These are phyloP conservation scores for Naganishia sp. DNA, from an alignment of 1,284 basidiomycete species.

Conservation along the genomic window DNA sequence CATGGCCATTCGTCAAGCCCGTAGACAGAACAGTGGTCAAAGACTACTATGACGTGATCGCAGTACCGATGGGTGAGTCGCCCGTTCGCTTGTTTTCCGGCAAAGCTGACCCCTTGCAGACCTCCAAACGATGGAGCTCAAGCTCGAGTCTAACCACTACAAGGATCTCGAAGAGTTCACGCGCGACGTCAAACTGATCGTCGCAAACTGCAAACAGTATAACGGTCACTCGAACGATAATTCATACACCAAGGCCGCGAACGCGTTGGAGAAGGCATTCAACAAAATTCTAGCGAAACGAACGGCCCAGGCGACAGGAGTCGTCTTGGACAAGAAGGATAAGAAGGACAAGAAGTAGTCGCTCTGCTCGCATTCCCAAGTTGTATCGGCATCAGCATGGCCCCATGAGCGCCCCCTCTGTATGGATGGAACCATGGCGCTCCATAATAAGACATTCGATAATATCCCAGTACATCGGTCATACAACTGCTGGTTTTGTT, in stretches of 20 bases:
- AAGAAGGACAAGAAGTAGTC: slow-evolving; percentile 25
- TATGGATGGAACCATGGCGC: too few relatives aligned
- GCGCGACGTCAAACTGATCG: slow-evolving; percentile 78
- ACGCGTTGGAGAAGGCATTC: slow-evolving; percentile 67
- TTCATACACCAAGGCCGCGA: slow-evolving; percentile 83
- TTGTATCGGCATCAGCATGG: too few relatives aligned
- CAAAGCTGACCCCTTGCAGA: slow-evolving; percentile 59
- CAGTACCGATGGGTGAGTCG: slow-evolving; percentile 84
- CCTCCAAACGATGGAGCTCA: slow-evolving; percentile 87
- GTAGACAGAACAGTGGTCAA: slow-evolving; percentile 80
- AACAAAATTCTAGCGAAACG: slow-evolving; percentile 55
- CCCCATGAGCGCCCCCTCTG: too few relatives aligned
- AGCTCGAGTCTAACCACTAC: slow-evolving; percentile 78
- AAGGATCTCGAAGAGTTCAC: slow-evolving; percentile 73
- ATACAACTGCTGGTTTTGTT: too few relatives aligned
- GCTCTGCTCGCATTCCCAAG: too few relatives aligned
- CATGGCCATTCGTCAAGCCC: slow-evolving; percentile 68
- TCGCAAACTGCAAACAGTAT: slow-evolving; percentile 88
- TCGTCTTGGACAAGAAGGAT: slow-evolving; percentile 23
- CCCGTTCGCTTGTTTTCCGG: neutral
- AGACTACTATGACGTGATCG: slow-evolving; percentile 91
- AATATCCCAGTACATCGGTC: too few relatives aligned
- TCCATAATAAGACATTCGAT: too few relatives aligned
- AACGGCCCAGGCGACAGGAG: slow-evolving; percentile 27
- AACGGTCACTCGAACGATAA: slow-evolving; percentile 72